Evolutionary conservation across 192 early-diverging fungal species (phyloP).

Genomic region (Chytriomyces sp.): DNA sequence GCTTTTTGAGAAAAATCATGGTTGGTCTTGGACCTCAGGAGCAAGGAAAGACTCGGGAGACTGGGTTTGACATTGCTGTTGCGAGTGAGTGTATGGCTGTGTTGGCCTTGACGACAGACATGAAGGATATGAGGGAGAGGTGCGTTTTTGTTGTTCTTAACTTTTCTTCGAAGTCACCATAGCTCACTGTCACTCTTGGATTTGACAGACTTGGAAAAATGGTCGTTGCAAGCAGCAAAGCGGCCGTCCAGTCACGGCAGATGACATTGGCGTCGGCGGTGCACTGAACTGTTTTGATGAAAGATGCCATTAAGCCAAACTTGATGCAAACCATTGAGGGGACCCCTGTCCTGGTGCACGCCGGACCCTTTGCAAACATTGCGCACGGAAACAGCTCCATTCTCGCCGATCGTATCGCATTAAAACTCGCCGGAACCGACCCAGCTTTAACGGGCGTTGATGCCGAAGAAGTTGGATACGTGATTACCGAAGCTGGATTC

Average conservation of each 20-base stretch:
- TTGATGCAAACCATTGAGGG: constrained; percentile 99
- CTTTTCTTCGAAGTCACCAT: constrained; percentile 76
- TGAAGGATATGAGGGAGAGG: constrained; percentile 98
- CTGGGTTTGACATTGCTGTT: too few species aligned
- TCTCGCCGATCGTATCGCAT: constrained; percentile 93
- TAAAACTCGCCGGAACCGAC: constrained; percentile 86
- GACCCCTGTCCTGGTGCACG: constrained; percentile 97
- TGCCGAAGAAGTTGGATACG: constrained; percentile 72
- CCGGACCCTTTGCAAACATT: constrained; percentile 99
- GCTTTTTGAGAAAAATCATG: too few species aligned
- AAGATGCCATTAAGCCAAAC: constrained; percentile 97
- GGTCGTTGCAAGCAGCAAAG: constrained; percentile 88
- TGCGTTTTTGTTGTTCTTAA: constrained; percentile 95
- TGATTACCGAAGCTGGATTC: constrained; percentile 98
- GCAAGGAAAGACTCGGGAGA: too few species aligned
- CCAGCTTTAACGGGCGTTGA: constrained; percentile 48
- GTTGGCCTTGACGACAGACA: too few species aligned
- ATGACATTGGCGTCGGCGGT: constrained; percentile 95
- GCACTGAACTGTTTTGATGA: constrained; percentile 97
- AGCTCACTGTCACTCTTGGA: background rate
- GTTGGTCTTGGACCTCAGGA: too few species aligned
- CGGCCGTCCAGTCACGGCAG: constrained; percentile 90
- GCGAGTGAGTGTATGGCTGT: too few species aligned
- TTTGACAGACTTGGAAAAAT: constrained; percentile 75
- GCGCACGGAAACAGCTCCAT: constrained; percentile 97